Evolutionary conservation across 1,139 yeast genomes (phyloP), one percentile per base, ranked within the genome.

Genomic region (Sugiyamaella paludigena): DNA sequence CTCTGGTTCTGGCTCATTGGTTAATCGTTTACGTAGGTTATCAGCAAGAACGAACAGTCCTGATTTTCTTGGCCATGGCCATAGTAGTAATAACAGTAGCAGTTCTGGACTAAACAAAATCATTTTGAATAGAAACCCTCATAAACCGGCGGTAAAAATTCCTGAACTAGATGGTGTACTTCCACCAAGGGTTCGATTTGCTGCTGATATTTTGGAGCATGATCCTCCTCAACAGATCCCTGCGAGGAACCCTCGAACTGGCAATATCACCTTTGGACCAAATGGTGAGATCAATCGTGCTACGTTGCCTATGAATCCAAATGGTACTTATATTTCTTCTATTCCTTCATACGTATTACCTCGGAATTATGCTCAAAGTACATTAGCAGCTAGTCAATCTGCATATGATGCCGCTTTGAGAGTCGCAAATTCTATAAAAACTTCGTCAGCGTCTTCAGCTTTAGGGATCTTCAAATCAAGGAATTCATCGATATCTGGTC

Each of bases 141-240:
- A 69, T 54, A 66, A 74, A 50, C 60, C 65, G 19, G 57, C 62
- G 10, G 54, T 70, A 16, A 75, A 76, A 1, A 59, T 78, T 11
- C 71, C 71, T 40, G 78, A 74, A 36, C 63, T 76, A 36, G 63
- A 69, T 13, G 55, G 58, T 1, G 56, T 56, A 1, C 42, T 60
- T 36, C 58, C 62, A 7, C 57, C 59, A 8, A 54, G 65, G 24
- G 97, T 91, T 2, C 75, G 80, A 1, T 91, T 91, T 66, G 86
- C 94, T 1, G 72, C 85, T 11, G 84, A 85, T 54, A 77, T 81
- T 52, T 75, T 88, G 45, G 70, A 75, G 0, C 75, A 73, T 54
- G 97, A 91, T 65, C 98, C 98, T 1, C 97, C 96, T 35, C 98
- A 91, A 63, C 97, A 89, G 65, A 86, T 91, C 52, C 98, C 98